phyloP scores from a whole-genome alignment of 495 filamentous ascomycete species.

The Aspergillus saccharolyticus region DNA sequence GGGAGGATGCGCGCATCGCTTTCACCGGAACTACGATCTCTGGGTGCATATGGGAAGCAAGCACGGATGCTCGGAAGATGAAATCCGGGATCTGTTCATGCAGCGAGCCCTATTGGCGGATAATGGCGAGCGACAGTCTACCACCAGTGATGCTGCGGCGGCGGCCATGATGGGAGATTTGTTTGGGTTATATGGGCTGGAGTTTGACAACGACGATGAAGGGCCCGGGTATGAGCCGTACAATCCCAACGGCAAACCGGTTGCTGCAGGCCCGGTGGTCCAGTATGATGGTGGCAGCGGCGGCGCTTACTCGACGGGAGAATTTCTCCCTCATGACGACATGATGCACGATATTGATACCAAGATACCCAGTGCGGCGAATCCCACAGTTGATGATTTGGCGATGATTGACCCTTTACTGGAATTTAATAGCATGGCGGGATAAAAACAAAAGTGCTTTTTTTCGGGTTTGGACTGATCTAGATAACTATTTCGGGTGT shows the following conservation, averaged over 20 bases:
- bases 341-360: conserved; percentile 29
- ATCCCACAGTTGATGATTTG: conserved; percentile 20
- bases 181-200: conserved; percentile 43
- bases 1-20: conserved; percentile 51
- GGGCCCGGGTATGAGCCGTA: conserved; percentile 18
- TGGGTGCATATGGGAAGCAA: conserved; percentile 56
- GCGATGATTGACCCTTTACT: conserved; percentile 34
- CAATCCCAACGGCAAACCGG: background rate
- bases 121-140: conserved; percentile 12
- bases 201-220: conserved; percentile 28
- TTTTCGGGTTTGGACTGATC: background rate
- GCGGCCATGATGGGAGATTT: conserved; percentile 22
- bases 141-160: background rate
- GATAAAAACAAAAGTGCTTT: conserved; percentile 5
- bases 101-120: conserved; percentile 37
- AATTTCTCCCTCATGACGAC: conserved; percentile 17
- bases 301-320: conserved; percentile 7
- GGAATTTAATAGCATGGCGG: conserved; percentile 28
- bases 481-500: background rate
- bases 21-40: conserved; percentile 63
- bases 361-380: conserved; percentile 26
- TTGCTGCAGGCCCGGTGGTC: background rate
- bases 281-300: background rate
- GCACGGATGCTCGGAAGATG: conserved; percentile 46
- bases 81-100: conserved; percentile 46